Evolutionary conservation across 345 rosid species (phyloP).

Genomic region (Populus deltoides): DNA sequence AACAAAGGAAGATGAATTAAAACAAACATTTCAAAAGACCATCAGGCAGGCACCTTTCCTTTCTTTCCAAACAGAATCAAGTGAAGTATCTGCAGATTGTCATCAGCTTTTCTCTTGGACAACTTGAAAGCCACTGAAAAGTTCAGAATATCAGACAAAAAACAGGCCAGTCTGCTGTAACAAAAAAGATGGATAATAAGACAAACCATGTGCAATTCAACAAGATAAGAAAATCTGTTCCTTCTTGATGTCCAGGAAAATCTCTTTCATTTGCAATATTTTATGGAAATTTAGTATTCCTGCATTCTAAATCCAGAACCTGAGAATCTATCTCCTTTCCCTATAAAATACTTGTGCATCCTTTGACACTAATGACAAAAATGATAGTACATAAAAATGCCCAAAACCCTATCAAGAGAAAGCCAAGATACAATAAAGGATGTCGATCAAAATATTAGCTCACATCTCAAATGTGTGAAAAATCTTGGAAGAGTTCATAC

Average conservation of each 20-base stretch:
- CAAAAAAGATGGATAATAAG: constrained; percentile 8
- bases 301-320: neutral
- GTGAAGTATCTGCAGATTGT: constrained; percentile 73
- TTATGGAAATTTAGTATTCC: neutral
- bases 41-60: constrained; percentile 63
- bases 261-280: neutral
- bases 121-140: constrained; percentile 94
- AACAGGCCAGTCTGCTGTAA: constrained; percentile 8
- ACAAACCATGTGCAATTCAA: constrained; percentile 1
- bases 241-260: neutral
- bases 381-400: neutral
- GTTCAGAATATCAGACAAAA: constrained; percentile 25
- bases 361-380: neutral
- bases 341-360: neutral
- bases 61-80: constrained; percentile 87
- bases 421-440: neutral
- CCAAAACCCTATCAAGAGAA: neutral
- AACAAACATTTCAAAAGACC: neutral
- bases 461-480: neutral
- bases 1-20: neutral
- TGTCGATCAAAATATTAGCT: neutral
- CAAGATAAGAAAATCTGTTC: neutral
- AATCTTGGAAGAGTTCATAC: neutral
- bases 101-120: constrained; percentile 93
- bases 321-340: neutral